Evolutionary conservation across 441 rosid species (phyloP), one percentile per base, ranked within the genome.

Genomic region (Caryocar brasiliense): DNA sequence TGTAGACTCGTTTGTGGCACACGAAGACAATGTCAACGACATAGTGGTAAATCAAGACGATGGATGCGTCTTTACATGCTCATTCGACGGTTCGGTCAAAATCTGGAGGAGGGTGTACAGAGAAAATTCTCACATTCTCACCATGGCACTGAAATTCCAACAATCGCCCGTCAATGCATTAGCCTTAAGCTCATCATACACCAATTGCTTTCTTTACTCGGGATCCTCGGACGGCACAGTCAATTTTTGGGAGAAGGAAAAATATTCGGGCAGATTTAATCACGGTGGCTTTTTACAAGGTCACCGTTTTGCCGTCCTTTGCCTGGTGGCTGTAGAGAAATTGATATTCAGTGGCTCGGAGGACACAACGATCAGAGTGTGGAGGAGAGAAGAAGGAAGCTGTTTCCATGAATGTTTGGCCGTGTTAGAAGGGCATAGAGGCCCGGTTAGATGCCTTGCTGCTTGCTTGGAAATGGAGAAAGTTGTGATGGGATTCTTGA

Each of bases 231-330:
- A 75, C 32, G 83, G 87, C 1, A 56, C 57, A 10, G 73, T 71
- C 21, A 73, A 68, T 51, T 80, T 77, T 12, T 77, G 83, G 78
- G 81, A 77, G 69, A 80, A 73, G 39, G 83, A 80, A 54, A 70
- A 28, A 43, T 58, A 61, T 54, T 75, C 86, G 0, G 61, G 76
- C 1, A 40, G 86, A 52, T 80, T 75, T 45, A 80, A 71, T 62
- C 83, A 80, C 13, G 67, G 78, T 5, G 83, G 86, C n/a, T 73
- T 80, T 62, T 56, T 80, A 21, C 83, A 75, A 54, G 86, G 83
- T 4, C 86, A 75, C 36, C 64, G 64, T 0, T 77, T 75, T 28
- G 59, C 76, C 0, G 83, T 80, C 6, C 67, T 80, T 1, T 77
- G 80, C 55, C 45, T 80, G 4, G 63, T 47, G 1, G 53, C 78